Base-by-base conservation (phyloP, 495 filamentous ascomycete species). In the Trichodelitschia bisporula region DNA sequence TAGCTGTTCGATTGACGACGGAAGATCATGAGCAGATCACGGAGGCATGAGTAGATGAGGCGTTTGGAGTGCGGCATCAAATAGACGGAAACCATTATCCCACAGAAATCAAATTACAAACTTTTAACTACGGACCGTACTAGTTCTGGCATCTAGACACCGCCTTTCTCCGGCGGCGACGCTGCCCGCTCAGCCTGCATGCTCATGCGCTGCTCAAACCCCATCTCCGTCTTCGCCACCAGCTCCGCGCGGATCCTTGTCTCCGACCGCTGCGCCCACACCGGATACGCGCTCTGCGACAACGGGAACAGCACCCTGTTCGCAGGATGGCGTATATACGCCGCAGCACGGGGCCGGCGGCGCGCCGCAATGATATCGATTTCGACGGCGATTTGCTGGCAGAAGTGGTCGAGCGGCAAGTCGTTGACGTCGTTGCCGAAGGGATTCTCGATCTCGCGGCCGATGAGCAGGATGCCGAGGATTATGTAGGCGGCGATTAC, bases 351-450 rank as follows among this genome's bases (percentile, higher is more conserved):
- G 3, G 63, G 63, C n/a, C 64, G 51, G 11, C 61, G 59, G 1
- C 47, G 57, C 20, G 60, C 57, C 4, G 67, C 66, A 35, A 91
- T 66, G 13, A 73, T 62, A 40, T 82, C 74, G 41, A 91, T 55
- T 36, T 91, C 79, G 6, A 57, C 36, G 2, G 63, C 59, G 27
- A 91, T 55, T 40, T 74, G 66, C 5, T 65, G 57, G 47, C 77
- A 84, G 56, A 72, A 89, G 0, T 54, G 53, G 46, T 82, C 76
- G 0, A 89, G 60, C 5, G 75, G 74, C 10, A 91, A 56, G 45
- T 91, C 80, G 43, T 89, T 89, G 36, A 80, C 77, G 45, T 89
- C 80, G 31, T 68, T 54, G 16, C 80, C 78, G 49, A 91, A 89
- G 4, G 78, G 80, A 45, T 89, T 79, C 47, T 91, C 79, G 39